Evolutionary conservation across 1,139 yeast species (phyloP), one percentile per base, ranked within the genome.

Genomic region (Scheffersomyces parashehatae): DNA sequence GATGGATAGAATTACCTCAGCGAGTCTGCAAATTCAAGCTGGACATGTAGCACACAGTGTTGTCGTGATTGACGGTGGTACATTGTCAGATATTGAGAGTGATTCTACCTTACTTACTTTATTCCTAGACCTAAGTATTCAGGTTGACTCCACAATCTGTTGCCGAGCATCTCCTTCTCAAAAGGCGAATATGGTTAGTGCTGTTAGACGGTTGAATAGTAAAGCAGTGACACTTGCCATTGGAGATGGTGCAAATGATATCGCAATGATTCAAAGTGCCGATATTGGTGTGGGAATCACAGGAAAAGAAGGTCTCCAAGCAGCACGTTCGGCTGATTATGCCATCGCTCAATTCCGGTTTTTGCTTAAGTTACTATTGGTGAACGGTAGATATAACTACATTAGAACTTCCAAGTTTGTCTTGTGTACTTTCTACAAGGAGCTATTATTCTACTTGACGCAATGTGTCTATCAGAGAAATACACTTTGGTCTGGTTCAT

Each of bases 211-310:
- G 28, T 68, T 85, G 49, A 79, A 85, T 52, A 82, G 75, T 41
- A 68, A 71, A 7, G 74, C 88, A 28, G 97, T 93, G 5, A 89
- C 97, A 0, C 73, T 95, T 48, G 99, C 99, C 0, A 88, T 95
- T 59, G 99, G 99, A n/a, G 99, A 93, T 68, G 99, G 99, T 54
- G 99, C 99, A 1, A 93, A 93, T 60, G 99, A 93, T 64, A 90
- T 93, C 62, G 98, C 99, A 2, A 93, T 93, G 99, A 93, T 93
- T 50, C 98, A 93, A 68, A 87, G 96, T 59, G 99, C 99, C 0
- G 98, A 93, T 65, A 91, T 93, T 45, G 99, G 99, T 16, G 83
- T 93, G 48, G 99, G 99, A 34, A 93, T 93, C 43, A 91, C 98
- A 1, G 99, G 99, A 38, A 87, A 86, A 55, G 99, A 93, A 68